Conservation (phyloP, 768 basidiomycete species). For the Pleurotus eryngii region DNA sequence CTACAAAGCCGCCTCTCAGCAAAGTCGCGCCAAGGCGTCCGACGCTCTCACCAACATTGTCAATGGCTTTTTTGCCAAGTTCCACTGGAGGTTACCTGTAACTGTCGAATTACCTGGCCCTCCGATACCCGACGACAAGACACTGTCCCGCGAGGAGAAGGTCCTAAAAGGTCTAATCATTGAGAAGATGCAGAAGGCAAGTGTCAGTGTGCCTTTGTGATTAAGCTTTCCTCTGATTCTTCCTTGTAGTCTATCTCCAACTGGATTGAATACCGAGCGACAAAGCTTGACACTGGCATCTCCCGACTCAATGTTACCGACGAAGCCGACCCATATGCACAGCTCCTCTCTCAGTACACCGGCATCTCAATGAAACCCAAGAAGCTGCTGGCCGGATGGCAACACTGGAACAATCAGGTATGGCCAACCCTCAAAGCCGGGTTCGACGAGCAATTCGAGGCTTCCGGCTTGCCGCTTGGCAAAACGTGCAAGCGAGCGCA, state of each 20-base stretch:
- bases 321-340: not conserved
- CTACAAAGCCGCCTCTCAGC: not conserved
- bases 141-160: not conserved
- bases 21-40: not conserved
- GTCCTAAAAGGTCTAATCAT: not conserved
- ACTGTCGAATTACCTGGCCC: not conserved
- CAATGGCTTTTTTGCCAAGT: slow-evolving; percentile 2
- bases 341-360: not conserved
- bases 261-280: not conserved
- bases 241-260: not conserved
- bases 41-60: not conserved
- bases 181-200: not conserved
- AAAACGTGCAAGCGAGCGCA: not conserved
- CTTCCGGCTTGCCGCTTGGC: not conserved
- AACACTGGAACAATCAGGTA: not conserved
- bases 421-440: not conserved
- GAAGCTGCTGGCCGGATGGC: not conserved
- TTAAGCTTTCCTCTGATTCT: not conserved
- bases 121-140: not conserved
- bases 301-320: not conserved
- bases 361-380: not conserved
- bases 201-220: not conserved
- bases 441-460: not conserved
- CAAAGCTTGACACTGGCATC: not conserved
- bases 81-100: slow-evolving; percentile 1